These are phyloP conservation scores for Passiflora organensis DNA, from an alignment of 345 rosid species.

Conservation along the genomic window DNA sequence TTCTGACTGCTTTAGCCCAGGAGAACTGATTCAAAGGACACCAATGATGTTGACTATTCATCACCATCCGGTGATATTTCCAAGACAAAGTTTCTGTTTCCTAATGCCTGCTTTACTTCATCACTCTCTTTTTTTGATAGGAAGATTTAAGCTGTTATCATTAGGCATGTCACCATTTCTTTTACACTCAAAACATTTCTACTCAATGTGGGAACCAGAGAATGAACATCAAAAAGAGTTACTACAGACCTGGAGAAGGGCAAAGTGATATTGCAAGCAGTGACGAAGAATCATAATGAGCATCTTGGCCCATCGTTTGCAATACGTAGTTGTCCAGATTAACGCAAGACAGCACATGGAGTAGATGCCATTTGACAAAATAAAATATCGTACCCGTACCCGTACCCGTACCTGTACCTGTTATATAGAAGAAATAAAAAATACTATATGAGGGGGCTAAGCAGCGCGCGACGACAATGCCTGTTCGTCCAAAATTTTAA, in stretches of 20 bases:
- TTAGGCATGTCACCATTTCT: neutral
- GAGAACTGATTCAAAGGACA: conserved; percentile 67
- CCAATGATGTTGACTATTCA: conserved; percentile 53
- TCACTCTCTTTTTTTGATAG: neutral
- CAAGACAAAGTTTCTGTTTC: conserved; percentile 25
- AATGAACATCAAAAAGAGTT: conserved; percentile 2
- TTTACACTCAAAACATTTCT: conserved; percentile 9
- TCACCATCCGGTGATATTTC: conserved; percentile 49
- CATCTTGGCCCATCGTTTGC: neutral
- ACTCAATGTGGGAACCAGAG: conserved; percentile 21
- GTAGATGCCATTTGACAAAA: neutral
- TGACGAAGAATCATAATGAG: neutral
- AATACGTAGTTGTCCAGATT: neutral
- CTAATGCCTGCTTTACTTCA: neutral
- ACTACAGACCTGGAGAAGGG: neutral
- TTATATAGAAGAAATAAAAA: no score
- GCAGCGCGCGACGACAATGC: no score
- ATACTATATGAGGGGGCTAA: no score
- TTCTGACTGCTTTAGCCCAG: conserved; percentile 48
- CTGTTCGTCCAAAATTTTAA: no score
- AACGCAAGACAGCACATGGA: conserved; percentile 7
- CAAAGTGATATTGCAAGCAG: neutral
- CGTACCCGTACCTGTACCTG: no score
- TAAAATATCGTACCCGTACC: no score
- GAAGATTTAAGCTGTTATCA: neutral